Base-by-base conservation (phyloP, 2,329 filamentous ascomycete genomes). In the Colletotrichum echinochloae region DNA sequence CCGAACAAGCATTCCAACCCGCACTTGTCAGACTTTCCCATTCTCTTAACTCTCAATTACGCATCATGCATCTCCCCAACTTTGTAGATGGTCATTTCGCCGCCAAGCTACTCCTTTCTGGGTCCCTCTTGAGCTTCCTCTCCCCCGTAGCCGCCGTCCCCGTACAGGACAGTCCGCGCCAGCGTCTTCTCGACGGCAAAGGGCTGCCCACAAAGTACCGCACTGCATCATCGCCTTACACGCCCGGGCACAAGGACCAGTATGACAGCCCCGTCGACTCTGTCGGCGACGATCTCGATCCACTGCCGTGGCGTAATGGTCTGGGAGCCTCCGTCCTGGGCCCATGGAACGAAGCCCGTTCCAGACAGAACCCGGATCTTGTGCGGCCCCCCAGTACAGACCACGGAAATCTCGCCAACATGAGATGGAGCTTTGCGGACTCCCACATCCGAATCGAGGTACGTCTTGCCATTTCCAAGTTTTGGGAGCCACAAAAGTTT, bases 351-450 rank as follows among this genome's bases (percentile, higher is more conserved):
- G 84, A 83, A 69, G 88, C 88, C 57, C 89, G 92, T n/a, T 89
- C 92, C 63, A 85, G 89, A 54, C 89, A 94, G 80, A 91, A 89
- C 77, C 91, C 92, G 0, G 91, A 94, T 78, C 82, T 93, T 55
- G 84, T 94, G 39, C 87, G 92, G 23, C 91, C 92, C 16, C 92
- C 92, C 0, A 90, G 88, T 77, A 94, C 92, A 9, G 92, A 94
- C 75, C 89, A 91, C 77, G 92, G 92, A 52, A 88, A 87, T 73
- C 83, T 94, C 77, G 81, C 86, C 61, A 94, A 93, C 79, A 90
- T 94, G 87, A 86, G 90, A 70, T 94, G 92, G 92, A 90, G 88
- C 71, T 91, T 91, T 75, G 87, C 87, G 1, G 89, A 91, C 75
- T 90, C 88, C 2, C 89, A 91, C 75, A 84, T 89, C 23, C 83